Evolutionary conservation across 1,284 basidiomycete genomes (phyloP).

Genomic region (Puccinia triticina): DNA sequence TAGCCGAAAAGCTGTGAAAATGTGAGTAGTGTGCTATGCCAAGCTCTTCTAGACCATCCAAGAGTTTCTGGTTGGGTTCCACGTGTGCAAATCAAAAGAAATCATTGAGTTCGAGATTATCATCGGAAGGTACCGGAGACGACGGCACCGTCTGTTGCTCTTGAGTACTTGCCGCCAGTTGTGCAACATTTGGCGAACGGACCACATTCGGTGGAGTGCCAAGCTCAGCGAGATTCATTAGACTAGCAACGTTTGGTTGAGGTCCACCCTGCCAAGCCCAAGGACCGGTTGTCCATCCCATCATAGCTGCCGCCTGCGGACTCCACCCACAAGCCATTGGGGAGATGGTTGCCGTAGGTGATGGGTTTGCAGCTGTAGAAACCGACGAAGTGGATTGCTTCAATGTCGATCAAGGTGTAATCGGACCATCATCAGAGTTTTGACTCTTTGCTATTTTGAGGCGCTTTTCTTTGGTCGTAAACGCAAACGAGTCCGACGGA

Average conservation of each 20-base stretch:
- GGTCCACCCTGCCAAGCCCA: not conserved
- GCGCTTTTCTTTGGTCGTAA: not conserved
- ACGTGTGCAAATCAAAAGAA: not conserved
- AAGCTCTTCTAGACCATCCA: not conserved
- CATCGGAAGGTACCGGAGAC: too few species aligned
- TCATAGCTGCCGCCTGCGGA: not conserved
- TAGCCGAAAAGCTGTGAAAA: not conserved
- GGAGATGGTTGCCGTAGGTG: not conserved
- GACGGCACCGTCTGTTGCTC: not conserved
- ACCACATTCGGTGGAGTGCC: not conserved
- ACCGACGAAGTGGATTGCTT: not conserved
- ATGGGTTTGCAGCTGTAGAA: not conserved
- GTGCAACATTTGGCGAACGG: not conserved
- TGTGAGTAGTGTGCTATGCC: not conserved
- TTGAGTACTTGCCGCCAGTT: too few species aligned
- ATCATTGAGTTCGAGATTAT: too few species aligned
- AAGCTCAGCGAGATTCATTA: not conserved
- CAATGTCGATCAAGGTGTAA: too few species aligned
- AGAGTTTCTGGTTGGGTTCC: not conserved
- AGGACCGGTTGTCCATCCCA: not conserved
- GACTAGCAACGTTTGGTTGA: not conserved
- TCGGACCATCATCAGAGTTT: too few species aligned
- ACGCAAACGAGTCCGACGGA: not conserved
- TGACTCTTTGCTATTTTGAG: too few species aligned
- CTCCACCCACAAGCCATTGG: not conserved